Conservation (phyloP, 306 rosid genomes). For the Cicer pinnatifidum region DNA sequence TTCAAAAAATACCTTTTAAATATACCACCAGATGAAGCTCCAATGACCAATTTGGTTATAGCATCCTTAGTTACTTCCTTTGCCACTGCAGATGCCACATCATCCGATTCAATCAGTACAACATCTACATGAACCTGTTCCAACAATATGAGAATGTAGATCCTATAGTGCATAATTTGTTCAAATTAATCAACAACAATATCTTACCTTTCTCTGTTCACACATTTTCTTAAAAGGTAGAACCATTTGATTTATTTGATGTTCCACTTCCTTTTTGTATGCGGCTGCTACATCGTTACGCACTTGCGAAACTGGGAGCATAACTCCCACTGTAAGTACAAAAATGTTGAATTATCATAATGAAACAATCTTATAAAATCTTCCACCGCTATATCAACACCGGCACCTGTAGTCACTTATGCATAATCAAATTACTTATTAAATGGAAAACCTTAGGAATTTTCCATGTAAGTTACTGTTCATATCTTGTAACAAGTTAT, state of each 20-base stretch:
- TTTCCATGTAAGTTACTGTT: constrained; percentile 2
- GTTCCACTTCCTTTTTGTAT: constrained; percentile 68
- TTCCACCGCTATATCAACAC: constrained; percentile 18
- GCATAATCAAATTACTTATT: constrained; percentile 16
- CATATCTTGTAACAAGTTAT: constrained; percentile 9
- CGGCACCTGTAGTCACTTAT: background rate
- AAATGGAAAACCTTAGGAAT: constrained; percentile 1
- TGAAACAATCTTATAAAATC: constrained; percentile 6
- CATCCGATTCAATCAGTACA: constrained; percentile 77
- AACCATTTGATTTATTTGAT: constrained; percentile 65
- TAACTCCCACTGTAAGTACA: constrained; percentile 76
- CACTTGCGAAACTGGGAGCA: constrained; percentile 67
- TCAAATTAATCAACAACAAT: constrained; percentile 41
- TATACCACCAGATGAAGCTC: constrained; percentile 74
- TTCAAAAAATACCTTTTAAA: constrained; percentile 70
- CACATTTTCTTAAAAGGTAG: constrained; percentile 81
- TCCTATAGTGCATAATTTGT: constrained; percentile 33
- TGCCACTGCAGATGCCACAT: constrained; percentile 70
- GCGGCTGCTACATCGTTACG: constrained; percentile 68
- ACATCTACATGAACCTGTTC: constrained; percentile 78
- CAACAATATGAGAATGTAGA: constrained; percentile 18
- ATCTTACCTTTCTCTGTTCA: constrained; percentile 68
- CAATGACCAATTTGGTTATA: constrained; percentile 71
- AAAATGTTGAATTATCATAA: constrained; percentile 35
- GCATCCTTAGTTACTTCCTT: constrained; percentile 66